A percentile compares a stretch with the other conserved stretches of the same genome.
These are phyloP conservation scores for Penicillium sp. DNA, from an alignment of 2,329 filamentous ascomycete species.

Conservation along the genomic window DNA sequence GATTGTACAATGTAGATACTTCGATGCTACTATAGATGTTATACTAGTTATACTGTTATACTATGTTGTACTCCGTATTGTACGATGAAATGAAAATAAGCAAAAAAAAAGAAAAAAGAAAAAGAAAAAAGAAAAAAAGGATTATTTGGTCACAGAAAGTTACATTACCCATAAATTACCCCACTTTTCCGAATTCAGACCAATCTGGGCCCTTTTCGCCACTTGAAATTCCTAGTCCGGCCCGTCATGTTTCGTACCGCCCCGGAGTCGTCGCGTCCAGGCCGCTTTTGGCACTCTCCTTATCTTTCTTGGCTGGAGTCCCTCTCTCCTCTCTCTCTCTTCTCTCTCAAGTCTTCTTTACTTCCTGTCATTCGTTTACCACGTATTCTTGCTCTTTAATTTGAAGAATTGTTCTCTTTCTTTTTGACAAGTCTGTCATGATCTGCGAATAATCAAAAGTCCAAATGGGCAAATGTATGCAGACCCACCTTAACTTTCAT, in stretches of 20 bases:
- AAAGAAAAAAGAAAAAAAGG: not conserved
- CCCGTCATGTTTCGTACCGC: constrained; percentile 21
- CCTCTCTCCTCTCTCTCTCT: not conserved
- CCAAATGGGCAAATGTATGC: constrained; percentile 47
- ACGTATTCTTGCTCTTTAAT: constrained; percentile 9
- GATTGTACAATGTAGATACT: not conserved
- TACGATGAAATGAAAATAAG: not conserved
- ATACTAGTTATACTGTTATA: too few species aligned
- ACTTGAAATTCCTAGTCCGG: constrained; percentile 9
- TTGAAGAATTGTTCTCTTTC: constrained; percentile 6
- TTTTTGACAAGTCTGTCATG: constrained; percentile 31
- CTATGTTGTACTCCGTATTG: too few species aligned
- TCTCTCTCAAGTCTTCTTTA: not conserved
- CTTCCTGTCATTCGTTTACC: constrained; percentile 11
- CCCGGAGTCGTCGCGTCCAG: constrained; percentile 21
- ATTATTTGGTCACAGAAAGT: constrained; percentile 11
- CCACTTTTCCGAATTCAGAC: constrained; percentile 14
- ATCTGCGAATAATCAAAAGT: constrained; percentile 27
- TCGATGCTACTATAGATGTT: not conserved
- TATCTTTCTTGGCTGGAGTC: constrained; percentile 14
- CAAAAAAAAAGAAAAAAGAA: not conserved
- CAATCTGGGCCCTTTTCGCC: not conserved
- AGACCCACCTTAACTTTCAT: not conserved
- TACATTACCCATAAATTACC: constrained; percentile 10
- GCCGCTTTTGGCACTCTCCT: constrained; percentile 22